Conservation (phyloP, 768 basidiomycete genomes). For the Collybiopsis luxurians region DNA sequence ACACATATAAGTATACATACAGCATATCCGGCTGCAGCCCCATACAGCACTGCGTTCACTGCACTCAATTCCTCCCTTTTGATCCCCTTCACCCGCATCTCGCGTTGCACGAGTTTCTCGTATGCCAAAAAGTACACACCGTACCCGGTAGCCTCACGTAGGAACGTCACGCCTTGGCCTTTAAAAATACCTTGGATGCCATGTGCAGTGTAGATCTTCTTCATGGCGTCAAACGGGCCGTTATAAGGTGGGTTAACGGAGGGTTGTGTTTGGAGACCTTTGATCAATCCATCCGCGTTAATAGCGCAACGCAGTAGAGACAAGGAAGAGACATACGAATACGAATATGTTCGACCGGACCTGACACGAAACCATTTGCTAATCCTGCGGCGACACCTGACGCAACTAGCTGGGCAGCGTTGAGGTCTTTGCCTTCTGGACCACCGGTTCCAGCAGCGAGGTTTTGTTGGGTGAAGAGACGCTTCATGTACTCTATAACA, state of each 20-base stretch:
- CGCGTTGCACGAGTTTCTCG: slow-evolving; percentile 86
- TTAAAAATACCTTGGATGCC: slow-evolving; percentile 90
- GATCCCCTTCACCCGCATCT: slow-evolving; percentile 73
- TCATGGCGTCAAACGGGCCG: slow-evolving; percentile 87
- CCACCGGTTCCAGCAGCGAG: slow-evolving; percentile 57
- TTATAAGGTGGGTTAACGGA: slow-evolving; percentile 70
- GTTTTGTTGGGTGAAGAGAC: slow-evolving; percentile 70
- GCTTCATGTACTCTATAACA: slow-evolving; percentile 82
- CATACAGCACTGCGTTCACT: slow-evolving; percentile 77
- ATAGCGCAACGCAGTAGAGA: not conserved
- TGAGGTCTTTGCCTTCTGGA: slow-evolving; percentile 58
- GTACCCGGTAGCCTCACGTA: slow-evolving; percentile 80
- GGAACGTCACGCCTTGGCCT: slow-evolving; percentile 86
- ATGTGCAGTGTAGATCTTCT: slow-evolving; percentile 71
- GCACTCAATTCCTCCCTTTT: slow-evolving; percentile 75
- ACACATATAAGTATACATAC: slow-evolving; percentile 39
- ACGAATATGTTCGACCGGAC: slow-evolving; percentile 96
- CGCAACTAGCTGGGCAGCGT: slow-evolving; percentile 61
- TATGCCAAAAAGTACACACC: slow-evolving; percentile 90
- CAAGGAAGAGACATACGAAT: slow-evolving; percentile 60
- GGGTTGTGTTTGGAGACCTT: slow-evolving; percentile 93
- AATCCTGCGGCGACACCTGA: slow-evolving; percentile 86
- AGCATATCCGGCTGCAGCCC: slow-evolving; percentile 90
- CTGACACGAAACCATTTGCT: slow-evolving; percentile 89
- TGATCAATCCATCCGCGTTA: slow-evolving; percentile 10